phyloP scores from a whole-genome alignment of 345 rosid genomes.

The Melaleuca quinquenervia region DNA sequence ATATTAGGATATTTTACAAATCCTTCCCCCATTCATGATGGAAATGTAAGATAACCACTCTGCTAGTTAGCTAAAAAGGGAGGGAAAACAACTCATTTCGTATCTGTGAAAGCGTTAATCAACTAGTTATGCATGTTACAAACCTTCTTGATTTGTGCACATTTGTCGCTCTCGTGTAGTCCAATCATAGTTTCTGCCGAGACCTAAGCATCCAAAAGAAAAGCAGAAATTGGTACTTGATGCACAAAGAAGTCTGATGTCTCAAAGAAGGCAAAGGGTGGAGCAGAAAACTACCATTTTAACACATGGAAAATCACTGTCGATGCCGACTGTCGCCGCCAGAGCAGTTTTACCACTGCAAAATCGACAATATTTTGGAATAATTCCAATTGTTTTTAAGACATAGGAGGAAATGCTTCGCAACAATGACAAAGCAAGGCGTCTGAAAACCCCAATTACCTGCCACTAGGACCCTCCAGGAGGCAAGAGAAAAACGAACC shows the following conservation, averaged over 20 bases:
- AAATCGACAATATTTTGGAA: neutral
- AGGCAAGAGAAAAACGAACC: conserved; percentile 89
- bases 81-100: neutral
- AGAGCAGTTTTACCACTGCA: conserved; percentile 93
- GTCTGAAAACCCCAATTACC: conserved; percentile 23
- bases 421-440: neutral
- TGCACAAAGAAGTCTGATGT: neutral
- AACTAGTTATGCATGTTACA: neutral
- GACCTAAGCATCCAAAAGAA: conserved; percentile 28
- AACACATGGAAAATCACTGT: conserved; percentile 86
- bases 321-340: conserved; percentile 85
- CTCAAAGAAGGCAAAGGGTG: neutral
- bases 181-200: conserved; percentile 94
- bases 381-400: neutral
- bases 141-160: conserved; percentile 88
- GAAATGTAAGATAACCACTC: neutral
- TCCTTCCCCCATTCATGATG: neutral
- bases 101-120: neutral
- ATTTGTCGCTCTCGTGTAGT: conserved; percentile 84
- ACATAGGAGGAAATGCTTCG: conserved; percentile 3
- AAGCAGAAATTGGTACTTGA: neutral
- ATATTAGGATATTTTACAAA: neutral
- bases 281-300: conserved; percentile 60
- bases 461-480: conserved; percentile 86
- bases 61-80: neutral